Evolutionary conservation across 108 stramenopile species (phyloP).

Genomic region (Fistulifera solaris): DNA sequence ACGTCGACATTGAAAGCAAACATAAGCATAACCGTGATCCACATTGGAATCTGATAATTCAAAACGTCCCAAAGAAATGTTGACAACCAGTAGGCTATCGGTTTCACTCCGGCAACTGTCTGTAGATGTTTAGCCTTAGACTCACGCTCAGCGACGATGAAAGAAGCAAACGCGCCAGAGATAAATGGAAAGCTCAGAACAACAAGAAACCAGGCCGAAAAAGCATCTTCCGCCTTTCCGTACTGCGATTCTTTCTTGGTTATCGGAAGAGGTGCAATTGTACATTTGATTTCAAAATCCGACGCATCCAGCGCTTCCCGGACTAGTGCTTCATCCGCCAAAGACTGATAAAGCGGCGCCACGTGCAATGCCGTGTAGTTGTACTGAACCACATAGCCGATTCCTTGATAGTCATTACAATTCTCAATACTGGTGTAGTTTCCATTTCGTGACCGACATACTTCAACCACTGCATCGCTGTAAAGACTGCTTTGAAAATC

Average conservation of each 20-base stretch:
- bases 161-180: slow-evolving; percentile 80
- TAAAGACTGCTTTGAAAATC: slow-evolving; percentile 8
- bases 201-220: slow-evolving; percentile 72
- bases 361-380: slow-evolving; percentile 51
- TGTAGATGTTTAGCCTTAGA: slow-evolving; percentile 97
- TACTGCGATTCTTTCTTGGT: slow-evolving; percentile 42
- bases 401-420: slow-evolving; percentile 37
- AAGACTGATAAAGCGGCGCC: slow-evolving; percentile 49
- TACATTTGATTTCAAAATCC: slow-evolving; percentile 33
- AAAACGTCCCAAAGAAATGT: slow-evolving; percentile 87
- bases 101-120: slow-evolving; percentile 89
- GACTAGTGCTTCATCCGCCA: slow-evolving; percentile 61
- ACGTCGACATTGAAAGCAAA: slow-evolving; percentile 52
- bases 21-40: slow-evolving; percentile 66
- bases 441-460: background rate
- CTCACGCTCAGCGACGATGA: slow-evolving; percentile 90
- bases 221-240: slow-evolving; percentile 38
- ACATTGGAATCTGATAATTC: slow-evolving; percentile 87
- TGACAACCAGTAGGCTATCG: slow-evolving; percentile 86
- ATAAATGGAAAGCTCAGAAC: slow-evolving; percentile 41
- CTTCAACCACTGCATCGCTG: slow-evolving; percentile 12
- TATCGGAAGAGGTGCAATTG: slow-evolving; percentile 57
- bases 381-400: slow-evolving; percentile 62
- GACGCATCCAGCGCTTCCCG: slow-evolving; percentile 27
- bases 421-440: slow-evolving; percentile 13